phyloP scores from a whole-genome alignment of 2,329 filamentous ascomycete species.

The Byssoonygena ceratinophila region DNA sequence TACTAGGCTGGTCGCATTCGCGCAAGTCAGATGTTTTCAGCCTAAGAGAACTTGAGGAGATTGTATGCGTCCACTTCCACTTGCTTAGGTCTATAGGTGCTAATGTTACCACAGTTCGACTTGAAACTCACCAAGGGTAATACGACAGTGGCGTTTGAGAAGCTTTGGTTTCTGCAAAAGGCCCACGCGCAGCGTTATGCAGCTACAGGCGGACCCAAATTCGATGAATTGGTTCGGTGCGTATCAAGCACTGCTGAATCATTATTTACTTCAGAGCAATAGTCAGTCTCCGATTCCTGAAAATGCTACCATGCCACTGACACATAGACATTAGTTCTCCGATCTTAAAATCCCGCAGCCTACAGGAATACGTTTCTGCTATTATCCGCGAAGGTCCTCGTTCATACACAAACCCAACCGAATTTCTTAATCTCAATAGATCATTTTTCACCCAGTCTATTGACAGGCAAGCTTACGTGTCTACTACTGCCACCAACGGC shows the following conservation, averaged over 20 bases:
- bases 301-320: not conserved
- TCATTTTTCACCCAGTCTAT: slow-evolving; percentile 37
- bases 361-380: slow-evolving; percentile 43
- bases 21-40: slow-evolving; percentile 59
- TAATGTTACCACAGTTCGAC: slow-evolving; percentile 48
- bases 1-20: slow-evolving; percentile 72
- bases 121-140: slow-evolving; percentile 87
- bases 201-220: slow-evolving; percentile 35
- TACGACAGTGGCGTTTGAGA: slow-evolving; percentile 68
- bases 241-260: slow-evolving; percentile 24
- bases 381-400: slow-evolving; percentile 30
- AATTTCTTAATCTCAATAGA: slow-evolving; percentile 14
- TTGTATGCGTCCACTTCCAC: slow-evolving; percentile 40
- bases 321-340: slow-evolving; percentile 18
- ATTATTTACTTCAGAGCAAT: slow-evolving; percentile 19
- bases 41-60: slow-evolving; percentile 58
- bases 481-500: slow-evolving; percentile 15
- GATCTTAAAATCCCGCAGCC: slow-evolving; percentile 26
- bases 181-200: slow-evolving; percentile 50
- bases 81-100: not conserved
- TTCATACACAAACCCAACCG: slow-evolving; percentile 15
- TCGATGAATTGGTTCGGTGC: slow-evolving; percentile 32
- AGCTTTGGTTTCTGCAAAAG: slow-evolving; percentile 69
- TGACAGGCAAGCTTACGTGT: slow-evolving; percentile 21
- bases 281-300: slow-evolving; percentile 22